Evolutionary conservation across 305 asterid species (phyloP).

Genomic region (Withania somnifera): DNA sequence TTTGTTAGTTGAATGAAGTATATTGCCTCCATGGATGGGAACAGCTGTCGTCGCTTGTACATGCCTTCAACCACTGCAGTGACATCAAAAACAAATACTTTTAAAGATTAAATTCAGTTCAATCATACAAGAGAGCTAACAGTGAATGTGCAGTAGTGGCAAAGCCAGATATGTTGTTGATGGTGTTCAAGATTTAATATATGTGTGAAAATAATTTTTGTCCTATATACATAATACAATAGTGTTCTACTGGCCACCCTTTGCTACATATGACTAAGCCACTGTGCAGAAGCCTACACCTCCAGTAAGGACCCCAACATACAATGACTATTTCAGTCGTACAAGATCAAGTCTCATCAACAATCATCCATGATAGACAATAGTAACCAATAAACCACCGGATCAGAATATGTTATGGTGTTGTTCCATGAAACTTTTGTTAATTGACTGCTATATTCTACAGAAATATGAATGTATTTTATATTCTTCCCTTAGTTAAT

Average conservation of each 20-base stretch:
- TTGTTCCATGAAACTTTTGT: neutral
- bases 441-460: neutral
- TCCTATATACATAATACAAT: too few species aligned
- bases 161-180: too few species aligned
- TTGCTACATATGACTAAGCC: too few species aligned
- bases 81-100: slow-evolving; percentile 19
- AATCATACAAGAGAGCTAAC: neutral
- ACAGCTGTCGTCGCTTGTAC: slow-evolving; percentile 88
- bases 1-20: slow-evolving; percentile 93
- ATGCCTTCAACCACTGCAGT: slow-evolving; percentile 98
- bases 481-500: too few species aligned
- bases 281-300: too few species aligned
- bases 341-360: neutral
- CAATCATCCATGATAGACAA: neutral
- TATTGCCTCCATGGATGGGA: slow-evolving; percentile 97
- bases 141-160: neutral
- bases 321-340: neutral
- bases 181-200: too few species aligned
- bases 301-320: too few species aligned
- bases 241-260: too few species aligned
- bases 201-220: too few species aligned
- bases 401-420: neutral
- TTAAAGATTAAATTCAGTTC: neutral
- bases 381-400: too few species aligned
- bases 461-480: neutral